Evolutionary conservation across 2,329 filamentous ascomycete genomes (phyloP).

Genomic region (Alternaria postmessia): DNA sequence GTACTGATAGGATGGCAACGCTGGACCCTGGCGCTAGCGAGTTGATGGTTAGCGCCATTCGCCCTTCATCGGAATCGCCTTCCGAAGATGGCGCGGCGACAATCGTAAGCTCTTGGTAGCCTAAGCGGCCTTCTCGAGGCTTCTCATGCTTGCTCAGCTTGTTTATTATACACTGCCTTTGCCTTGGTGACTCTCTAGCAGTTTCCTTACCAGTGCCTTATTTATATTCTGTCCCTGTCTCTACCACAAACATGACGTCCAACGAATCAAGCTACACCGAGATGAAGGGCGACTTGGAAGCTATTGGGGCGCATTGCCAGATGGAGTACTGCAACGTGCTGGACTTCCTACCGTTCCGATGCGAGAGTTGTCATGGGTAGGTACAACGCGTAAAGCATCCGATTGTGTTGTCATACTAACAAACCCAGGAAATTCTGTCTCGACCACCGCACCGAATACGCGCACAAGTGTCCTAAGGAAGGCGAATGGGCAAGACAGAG

Average conservation of each 20-base stretch:
- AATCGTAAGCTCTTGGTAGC: constrained; percentile 23
- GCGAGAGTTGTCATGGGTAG: constrained; percentile 79
- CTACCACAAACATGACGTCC: constrained; percentile 27
- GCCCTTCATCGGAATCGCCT: constrained; percentile 1
- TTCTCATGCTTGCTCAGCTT: constrained; percentile 27
- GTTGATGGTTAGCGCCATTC: neutral
- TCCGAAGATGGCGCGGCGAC: constrained; percentile 19
- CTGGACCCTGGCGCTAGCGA: constrained; percentile 15
- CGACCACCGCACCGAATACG: constrained; percentile 86
- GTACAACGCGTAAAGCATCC: constrained; percentile 6
- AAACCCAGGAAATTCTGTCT: constrained; percentile 78
- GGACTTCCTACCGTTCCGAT: constrained; percentile 94
- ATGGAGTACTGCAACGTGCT: constrained; percentile 91
- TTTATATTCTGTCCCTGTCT: neutral
- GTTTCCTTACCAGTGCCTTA: neutral
- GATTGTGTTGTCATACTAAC: constrained; percentile 13
- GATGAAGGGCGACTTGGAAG: constrained; percentile 78
- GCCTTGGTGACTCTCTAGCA: neutral
- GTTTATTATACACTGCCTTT: constrained; percentile 5
- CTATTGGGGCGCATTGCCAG: constrained; percentile 91
- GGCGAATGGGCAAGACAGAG: constrained; percentile 65
- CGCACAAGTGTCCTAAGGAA: constrained; percentile 73
- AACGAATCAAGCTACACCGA: constrained; percentile 65
- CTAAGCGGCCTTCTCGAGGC: constrained; percentile 24
- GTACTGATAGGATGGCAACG: neutral